phyloP scores from a whole-genome alignment of 2,329 filamentous ascomycete species.

The Colletotrichum sp. region DNA sequence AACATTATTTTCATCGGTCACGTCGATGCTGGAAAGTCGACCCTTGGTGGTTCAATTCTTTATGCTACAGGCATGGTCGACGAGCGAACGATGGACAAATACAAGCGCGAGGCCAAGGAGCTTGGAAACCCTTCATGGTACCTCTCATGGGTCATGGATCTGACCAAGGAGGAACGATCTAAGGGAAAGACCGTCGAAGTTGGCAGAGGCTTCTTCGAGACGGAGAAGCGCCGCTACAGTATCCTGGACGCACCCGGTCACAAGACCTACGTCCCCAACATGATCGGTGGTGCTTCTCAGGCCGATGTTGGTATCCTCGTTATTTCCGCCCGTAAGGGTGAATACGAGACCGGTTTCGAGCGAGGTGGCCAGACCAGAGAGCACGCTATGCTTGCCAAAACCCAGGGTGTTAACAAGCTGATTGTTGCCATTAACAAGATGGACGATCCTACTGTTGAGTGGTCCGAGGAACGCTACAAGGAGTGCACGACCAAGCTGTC shows the following conservation, averaged over 20 bases:
- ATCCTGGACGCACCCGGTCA: conserved; percentile 97
- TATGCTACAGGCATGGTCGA: conserved; percentile 99
- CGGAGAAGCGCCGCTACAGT: conserved; percentile 93
- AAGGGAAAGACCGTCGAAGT: conserved; percentile 99
- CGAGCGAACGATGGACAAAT: conserved; percentile 97
- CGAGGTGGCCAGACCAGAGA: conserved; percentile 94
- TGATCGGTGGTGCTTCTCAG: conserved; percentile 95
- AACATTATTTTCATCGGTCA: conserved; percentile 99
- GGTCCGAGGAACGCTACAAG: conserved; percentile 90
- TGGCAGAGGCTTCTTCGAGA: conserved; percentile 94
- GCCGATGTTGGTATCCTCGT: conserved; percentile 94
- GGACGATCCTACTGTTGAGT: conserved; percentile 96
- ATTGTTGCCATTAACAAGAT: conserved; percentile 98
- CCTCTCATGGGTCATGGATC: conserved; percentile 95
- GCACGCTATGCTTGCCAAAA: conserved; percentile 97
- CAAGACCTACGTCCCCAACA: conserved; percentile 97
- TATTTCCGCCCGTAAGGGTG: conserved; percentile 94
- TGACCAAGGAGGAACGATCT: conserved; percentile 93
- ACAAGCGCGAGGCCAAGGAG: conserved; percentile 96
- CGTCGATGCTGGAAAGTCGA: conserved; percentile 98
- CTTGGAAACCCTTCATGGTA: conserved; percentile 98
- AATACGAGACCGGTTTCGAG: conserved; percentile 99
- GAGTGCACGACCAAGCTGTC: conserved; percentile 91
- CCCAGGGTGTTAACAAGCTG: conserved; percentile 96
- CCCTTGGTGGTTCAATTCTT: conserved; percentile 89